These are phyloP conservation scores for Auricularia cornea DNA, from an alignment of 768 basidiomycete species.

Conservation along the genomic window DNA sequence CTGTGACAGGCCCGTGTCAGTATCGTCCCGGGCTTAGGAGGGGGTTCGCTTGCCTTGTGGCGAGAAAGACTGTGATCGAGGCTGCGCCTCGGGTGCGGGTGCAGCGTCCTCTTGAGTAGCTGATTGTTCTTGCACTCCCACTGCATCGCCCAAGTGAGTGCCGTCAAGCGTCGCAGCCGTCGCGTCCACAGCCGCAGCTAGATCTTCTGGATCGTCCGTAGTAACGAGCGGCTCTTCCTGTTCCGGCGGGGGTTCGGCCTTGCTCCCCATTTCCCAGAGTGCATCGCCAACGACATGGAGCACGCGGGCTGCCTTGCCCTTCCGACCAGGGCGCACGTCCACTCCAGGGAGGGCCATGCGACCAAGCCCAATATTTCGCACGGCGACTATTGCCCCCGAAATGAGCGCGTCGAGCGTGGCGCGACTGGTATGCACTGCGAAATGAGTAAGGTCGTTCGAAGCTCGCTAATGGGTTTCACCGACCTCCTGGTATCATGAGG, in stretches of 20 bases:
- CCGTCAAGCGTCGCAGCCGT: neutral
- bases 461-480: slow-evolving; percentile 17
- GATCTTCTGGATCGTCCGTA: slow-evolving; percentile 7
- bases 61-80: neutral
- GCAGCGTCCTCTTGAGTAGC: too few relatives aligned
- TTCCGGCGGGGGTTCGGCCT: slow-evolving; percentile 43
- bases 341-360: slow-evolving; percentile 52
- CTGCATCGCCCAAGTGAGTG: neutral
- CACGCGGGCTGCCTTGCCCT: slow-evolving; percentile 71
- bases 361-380: slow-evolving; percentile 65
- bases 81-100: neutral
- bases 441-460: neutral
- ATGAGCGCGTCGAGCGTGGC: slow-evolving; percentile 32
- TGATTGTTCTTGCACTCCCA: neutral
- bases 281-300: slow-evolving; percentile 72
- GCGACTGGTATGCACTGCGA: slow-evolving; percentile 17
- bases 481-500: slow-evolving; percentile 82
- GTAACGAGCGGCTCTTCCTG: slow-evolving; percentile 8
- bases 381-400: slow-evolving; percentile 49
- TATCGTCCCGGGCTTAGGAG: too few relatives aligned
- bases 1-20: slow-evolving; percentile 17
- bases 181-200: too few relatives aligned
- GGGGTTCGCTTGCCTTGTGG: slow-evolving; percentile 3
- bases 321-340: slow-evolving; percentile 39
- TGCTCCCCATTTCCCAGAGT: slow-evolving; percentile 67